Percentiles rank a stretch among this genome's conserved stretches.
These are phyloP conservation scores for Penicillium sp. DNA, from an alignment of 2,329 filamentous ascomycete genomes.

Conservation along the genomic window DNA sequence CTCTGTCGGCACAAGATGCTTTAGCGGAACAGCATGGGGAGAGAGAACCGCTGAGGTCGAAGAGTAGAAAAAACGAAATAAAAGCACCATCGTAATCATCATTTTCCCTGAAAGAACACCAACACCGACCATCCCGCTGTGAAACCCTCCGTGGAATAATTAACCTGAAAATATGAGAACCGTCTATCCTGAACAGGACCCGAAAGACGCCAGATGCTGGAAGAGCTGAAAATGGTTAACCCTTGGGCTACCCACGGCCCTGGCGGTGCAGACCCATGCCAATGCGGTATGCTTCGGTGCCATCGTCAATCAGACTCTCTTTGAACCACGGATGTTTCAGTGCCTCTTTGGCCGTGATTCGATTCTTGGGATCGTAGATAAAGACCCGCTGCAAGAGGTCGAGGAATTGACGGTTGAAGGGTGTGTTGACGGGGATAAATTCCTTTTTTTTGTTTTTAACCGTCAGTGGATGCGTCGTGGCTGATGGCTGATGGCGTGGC, in stretches of 20 bases:
- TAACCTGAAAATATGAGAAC: constrained; percentile 26
- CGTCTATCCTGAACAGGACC: constrained; percentile 28
- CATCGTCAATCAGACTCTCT: constrained; percentile 67
- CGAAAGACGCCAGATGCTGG: constrained; percentile 22
- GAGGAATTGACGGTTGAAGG: constrained; percentile 67
- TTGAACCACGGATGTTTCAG: constrained; percentile 70
- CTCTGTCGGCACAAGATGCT: constrained; percentile 17
- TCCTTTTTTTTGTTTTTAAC: no score
- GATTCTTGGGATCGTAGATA: constrained; percentile 67
- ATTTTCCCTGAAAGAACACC: constrained; percentile 26
- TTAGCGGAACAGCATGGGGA: background rate
- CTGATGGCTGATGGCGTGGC: background rate
- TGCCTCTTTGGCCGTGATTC: constrained; percentile 68
- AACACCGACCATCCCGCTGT: constrained; percentile 27
- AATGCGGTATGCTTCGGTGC: constrained; percentile 67
- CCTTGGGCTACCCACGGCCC: constrained; percentile 24
- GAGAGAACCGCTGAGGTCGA: constrained; percentile 4
- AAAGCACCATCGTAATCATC: constrained; percentile 28
- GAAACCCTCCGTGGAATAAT: constrained; percentile 13
- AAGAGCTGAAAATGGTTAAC: constrained; percentile 7
- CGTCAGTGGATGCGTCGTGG: constrained; percentile 15
- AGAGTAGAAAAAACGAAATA: constrained; percentile 19
- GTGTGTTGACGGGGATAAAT: constrained; percentile 63
- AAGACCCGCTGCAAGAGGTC: constrained; percentile 67
- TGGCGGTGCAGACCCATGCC: constrained; percentile 47